Evolutionary conservation across 2,329 filamentous ascomycete genomes (phyloP).

Genomic region (Chaetoscypha palmicola): DNA sequence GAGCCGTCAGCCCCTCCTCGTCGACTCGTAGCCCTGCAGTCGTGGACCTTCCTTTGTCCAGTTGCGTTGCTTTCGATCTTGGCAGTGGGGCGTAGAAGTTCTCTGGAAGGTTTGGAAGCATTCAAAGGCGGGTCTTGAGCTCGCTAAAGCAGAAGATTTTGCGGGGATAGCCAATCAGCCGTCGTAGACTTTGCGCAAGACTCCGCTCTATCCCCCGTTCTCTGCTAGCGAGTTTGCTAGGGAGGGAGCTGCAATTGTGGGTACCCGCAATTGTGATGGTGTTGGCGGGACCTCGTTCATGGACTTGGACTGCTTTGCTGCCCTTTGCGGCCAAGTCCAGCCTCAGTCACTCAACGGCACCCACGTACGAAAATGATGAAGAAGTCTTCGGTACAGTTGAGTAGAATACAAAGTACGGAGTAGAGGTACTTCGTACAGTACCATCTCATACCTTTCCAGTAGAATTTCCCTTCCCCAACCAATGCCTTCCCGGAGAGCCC

Average conservation of each 20-base stretch:
- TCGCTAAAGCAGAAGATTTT: constrained; percentile 16
- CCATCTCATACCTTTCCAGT: too few species aligned
- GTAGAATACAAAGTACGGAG: too few species aligned
- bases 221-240: too few species aligned
- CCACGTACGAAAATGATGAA: not conserved
- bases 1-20: too few species aligned
- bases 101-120: constrained; percentile 21
- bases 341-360: not conserved
- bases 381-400: not conserved
- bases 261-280: too few species aligned
- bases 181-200: not conserved
- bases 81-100: constrained; percentile 12
- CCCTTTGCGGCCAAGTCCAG: constrained; percentile 14
- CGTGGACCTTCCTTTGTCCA: constrained; percentile 1
- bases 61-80: not conserved
- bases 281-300: too few species aligned
- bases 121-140: constrained; percentile 17
- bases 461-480: too few species aligned
- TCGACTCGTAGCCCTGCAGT: too few species aligned
- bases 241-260: too few species aligned
- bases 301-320: constrained; percentile 15
- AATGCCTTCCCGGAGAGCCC: not conserved
- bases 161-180: not conserved
- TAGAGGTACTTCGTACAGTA: not conserved
- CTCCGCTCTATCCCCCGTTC: not conserved